Conservation (phyloP, 305 asterid genomes). For the Fraxinus paxiana region DNA sequence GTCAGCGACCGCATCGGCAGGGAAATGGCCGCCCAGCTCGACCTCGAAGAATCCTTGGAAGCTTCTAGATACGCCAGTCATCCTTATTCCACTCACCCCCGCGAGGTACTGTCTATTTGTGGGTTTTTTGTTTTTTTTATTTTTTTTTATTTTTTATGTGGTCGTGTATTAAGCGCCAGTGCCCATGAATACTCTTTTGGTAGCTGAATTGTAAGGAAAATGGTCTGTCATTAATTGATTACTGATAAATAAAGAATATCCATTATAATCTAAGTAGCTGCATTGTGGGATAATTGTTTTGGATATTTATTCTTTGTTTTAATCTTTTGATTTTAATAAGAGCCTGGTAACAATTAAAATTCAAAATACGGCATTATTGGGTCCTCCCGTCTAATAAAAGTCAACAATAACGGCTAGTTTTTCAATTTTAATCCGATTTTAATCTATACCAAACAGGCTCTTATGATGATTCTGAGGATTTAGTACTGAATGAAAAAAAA, state of each 20-base stretch:
- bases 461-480: neutral
- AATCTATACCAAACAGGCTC: no score
- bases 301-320: neutral
- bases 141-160: neutral
- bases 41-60: constrained; percentile 85
- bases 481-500: neutral
- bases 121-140: neutral
- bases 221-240: neutral
- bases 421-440: no score
- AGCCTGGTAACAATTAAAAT: no score
- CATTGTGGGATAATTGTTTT: neutral
- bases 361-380: no score
- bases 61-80: constrained; percentile 94
- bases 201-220: neutral
- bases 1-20: constrained; percentile 77
- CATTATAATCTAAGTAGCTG: constrained; percentile 3
- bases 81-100: constrained; percentile 85
- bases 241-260: neutral
- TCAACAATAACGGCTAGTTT: no score
- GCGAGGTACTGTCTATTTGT: constrained; percentile 53
- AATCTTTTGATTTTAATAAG: constrained; percentile 1
- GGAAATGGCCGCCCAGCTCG: constrained; percentile 66
- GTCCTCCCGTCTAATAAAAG: no score
- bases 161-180: neutral
- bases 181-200: neutral